A percentile compares a stretch with the other conserved stretches of the same genome.
phyloP scores from a whole-genome alignment of 805 yeast genomes.

The Candida silvatica region DNA sequence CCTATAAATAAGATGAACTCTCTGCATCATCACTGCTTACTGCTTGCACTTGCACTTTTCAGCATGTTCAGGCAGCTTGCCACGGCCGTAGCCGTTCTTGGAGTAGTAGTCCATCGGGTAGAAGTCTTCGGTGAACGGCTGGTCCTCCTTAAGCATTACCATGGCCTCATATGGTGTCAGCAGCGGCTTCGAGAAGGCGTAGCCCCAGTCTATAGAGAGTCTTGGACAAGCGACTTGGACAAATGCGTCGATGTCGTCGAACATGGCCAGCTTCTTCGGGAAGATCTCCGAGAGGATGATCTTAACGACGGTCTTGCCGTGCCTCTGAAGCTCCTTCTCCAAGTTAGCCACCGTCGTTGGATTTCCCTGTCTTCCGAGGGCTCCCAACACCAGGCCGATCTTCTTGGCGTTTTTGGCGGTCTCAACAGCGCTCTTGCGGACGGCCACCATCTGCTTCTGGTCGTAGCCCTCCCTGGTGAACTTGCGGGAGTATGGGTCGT shows the following conservation, averaged over 20 bases:
- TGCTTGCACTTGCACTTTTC: slow-evolving; percentile 18
- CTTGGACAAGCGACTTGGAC: slow-evolving; percentile 98
- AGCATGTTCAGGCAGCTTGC: slow-evolving; percentile 62
- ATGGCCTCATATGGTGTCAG: slow-evolving; percentile 94
- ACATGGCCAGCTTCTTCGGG: slow-evolving; percentile 86
- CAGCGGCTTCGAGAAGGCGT: slow-evolving; percentile 87
- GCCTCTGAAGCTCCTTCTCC: slow-evolving; percentile 40
- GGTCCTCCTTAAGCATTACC: slow-evolving; percentile 75
- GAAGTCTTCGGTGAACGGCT: slow-evolving; percentile 48
- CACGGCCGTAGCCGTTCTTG: slow-evolving; percentile 87
- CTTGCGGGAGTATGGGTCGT: slow-evolving; percentile 90
- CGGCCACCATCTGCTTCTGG: slow-evolving; percentile 69
- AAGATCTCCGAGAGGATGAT: slow-evolving; percentile 88
- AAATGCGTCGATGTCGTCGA: slow-evolving; percentile 89
- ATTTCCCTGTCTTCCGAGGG: slow-evolving; percentile 93
- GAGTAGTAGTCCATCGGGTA: slow-evolving; percentile 97
- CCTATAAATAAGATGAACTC: slow-evolving; percentile 3
- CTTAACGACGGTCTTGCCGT: slow-evolving; percentile 65
- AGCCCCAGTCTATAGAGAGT: slow-evolving; percentile 96
- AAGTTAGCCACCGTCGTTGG: slow-evolving; percentile 64
- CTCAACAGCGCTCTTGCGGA: slow-evolving; percentile 66
- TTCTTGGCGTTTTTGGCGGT: slow-evolving; percentile 53
- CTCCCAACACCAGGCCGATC: slow-evolving; percentile 84
- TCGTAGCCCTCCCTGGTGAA: slow-evolving; percentile 86
- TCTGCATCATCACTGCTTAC: slow-evolving; percentile 4